Evolutionary conservation across 2,329 filamentous ascomycete genomes (phyloP).

Genomic region (Fusarium napiforme): DNA sequence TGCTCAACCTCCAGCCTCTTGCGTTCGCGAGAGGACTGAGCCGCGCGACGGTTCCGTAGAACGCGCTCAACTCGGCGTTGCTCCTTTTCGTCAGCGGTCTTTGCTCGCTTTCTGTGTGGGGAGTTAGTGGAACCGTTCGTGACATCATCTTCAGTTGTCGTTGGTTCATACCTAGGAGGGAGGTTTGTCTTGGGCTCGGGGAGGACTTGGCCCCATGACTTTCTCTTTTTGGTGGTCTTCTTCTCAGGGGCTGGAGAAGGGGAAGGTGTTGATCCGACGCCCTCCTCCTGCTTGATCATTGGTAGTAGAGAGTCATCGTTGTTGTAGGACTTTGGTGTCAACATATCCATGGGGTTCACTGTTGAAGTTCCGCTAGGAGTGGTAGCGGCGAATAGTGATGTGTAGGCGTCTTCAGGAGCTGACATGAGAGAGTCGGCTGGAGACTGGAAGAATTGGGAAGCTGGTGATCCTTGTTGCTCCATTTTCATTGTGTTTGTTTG

Average conservation of each 20-base stretch:
- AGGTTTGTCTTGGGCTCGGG: constrained; percentile 97
- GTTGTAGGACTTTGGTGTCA: constrained; percentile 58
- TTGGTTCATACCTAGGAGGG: constrained; percentile 76
- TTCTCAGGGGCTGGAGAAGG: constrained; percentile 58
- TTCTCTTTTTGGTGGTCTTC: constrained; percentile 90
- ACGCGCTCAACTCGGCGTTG: constrained; percentile 97
- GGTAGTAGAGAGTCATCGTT: constrained; percentile 43
- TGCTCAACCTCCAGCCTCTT: constrained; percentile 90
- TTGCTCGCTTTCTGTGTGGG: constrained; percentile 83
- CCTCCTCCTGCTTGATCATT: constrained; percentile 31
- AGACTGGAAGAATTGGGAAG: constrained; percentile 64
- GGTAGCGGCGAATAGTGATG: constrained; percentile 59
- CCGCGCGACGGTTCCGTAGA: constrained; percentile 93
- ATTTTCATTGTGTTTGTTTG: constrained; percentile 44
- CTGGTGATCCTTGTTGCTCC: constrained; percentile 56
- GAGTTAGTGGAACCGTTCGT: constrained; percentile 40
- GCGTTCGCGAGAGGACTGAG: constrained; percentile 94
- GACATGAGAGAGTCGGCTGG: constrained; percentile 66
- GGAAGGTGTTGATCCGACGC: constrained; percentile 39
- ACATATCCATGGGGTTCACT: constrained; percentile 60
- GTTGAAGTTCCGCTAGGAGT: constrained; percentile 48
- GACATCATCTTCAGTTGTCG: neutral
- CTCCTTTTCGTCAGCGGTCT: constrained; percentile 99
- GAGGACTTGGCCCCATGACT: constrained; percentile 98
- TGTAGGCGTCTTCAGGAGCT: constrained; percentile 59